Evolutionary conservation across 352 stramenopile species (phyloP), one percentile per base, ranked within the genome.

Genomic region (Globisporangium parvum): DNA sequence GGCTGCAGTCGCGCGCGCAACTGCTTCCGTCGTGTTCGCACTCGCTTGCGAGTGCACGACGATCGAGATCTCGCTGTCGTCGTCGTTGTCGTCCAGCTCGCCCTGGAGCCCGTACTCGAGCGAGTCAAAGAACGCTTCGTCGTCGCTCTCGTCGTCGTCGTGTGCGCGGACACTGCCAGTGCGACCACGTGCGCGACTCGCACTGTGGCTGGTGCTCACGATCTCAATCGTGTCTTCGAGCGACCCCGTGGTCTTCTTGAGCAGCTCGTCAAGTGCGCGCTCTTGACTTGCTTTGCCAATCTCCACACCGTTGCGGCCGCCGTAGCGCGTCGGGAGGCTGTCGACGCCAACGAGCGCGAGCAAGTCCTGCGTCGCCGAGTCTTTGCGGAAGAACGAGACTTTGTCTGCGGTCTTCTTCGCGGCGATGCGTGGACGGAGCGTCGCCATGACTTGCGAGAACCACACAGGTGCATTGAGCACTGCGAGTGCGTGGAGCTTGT

Each of bases 71-170:
- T 78, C 71, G 1, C 80, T 71, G 20, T 82, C 70, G 31, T 85
- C 70, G 24, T 87, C 74, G 39, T 88, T 74, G 21, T 82, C 41
- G 24, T 90, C 77, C 23, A 75, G 60, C 15, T 75, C 63, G 45
- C 79, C 73, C 55, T 88, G 82, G 17, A 92, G 63, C n/a, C 82
- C 82, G 51, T 90, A 92, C 56, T 90, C 82, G 14, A 70, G 77
- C 51, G 70, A 87, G 46, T 92, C 82, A 46, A 92, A 92, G 44
- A 92, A 90, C 8, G 81, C 81, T 54, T 91, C 81, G 69, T 91
- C 81, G 33, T 91, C 81, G 28, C 81, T 91, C 23, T 61, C 70
- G 1, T 67, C 74, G 21, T 82, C 72, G 39, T 40, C 46, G 17
- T 18, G 39, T 48, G 66, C 72, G 21, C 71, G 68, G 12, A 71